A percentile compares a stretch with the other conserved stretches of the same genome.
Conservation (phyloP, 1,284 basidiomycete species). For the Schizophyllum commune region DNA sequence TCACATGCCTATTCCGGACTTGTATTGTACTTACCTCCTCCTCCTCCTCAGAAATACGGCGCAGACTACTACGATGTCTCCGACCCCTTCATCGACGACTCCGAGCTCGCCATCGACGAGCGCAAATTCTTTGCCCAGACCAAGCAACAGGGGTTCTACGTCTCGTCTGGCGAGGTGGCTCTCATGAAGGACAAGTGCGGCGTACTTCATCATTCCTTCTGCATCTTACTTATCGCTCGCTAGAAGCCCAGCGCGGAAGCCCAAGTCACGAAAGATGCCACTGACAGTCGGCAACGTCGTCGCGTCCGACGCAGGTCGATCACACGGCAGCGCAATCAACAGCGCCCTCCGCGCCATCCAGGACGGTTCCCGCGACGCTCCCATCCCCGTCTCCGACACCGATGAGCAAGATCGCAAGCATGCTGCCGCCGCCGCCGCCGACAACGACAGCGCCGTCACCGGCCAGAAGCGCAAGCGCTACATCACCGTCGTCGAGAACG, state of each 20-base stretch:
- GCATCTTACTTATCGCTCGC: constrained; percentile 9
- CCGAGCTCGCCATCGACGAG: constrained; percentile 85
- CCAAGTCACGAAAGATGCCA: constrained; percentile 51
- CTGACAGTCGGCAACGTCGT: background rate
- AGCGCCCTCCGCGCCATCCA: constrained; percentile 5
- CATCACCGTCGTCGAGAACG: constrained; percentile 31
- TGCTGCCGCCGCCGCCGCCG: constrained; percentile 1
- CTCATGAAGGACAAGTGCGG: constrained; percentile 66
- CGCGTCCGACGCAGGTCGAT: constrained; percentile 6
- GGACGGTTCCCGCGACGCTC: constrained; percentile 7
- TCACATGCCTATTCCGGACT: background rate
- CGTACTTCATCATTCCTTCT: background rate
- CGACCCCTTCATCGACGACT: constrained; percentile 97
- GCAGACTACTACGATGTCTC: constrained; percentile 81
- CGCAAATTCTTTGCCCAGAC: constrained; percentile 90
- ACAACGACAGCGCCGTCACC: constrained; percentile 20
- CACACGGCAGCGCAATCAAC: background rate
- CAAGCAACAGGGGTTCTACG: constrained; percentile 92
- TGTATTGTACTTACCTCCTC: background rate
- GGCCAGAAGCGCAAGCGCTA: constrained; percentile 47
- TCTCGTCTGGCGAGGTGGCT: constrained; percentile 79
- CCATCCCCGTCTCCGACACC: constrained; percentile 6
- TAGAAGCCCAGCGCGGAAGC: constrained; percentile 49
- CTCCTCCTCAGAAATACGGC: constrained; percentile 14
- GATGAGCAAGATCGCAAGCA: constrained; percentile 1